Conservation (phyloP, 2,329 filamentous ascomycete species). For the Trichoderma aggressivum region DNA sequence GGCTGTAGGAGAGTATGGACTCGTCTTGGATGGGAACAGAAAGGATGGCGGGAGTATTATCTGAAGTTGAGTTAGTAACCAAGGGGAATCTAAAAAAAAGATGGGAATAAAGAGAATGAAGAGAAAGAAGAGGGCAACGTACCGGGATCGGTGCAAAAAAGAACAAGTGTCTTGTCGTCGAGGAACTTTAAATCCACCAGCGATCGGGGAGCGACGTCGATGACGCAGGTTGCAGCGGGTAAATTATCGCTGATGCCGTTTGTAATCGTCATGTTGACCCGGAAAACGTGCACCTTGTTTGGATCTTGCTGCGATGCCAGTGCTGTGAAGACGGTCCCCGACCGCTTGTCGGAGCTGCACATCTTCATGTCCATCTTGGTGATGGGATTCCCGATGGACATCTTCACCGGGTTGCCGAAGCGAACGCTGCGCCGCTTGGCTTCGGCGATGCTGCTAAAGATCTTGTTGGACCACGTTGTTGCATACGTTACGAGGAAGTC, state of each 20-base stretch:
- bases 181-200: slow-evolving; percentile 66
- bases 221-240: slow-evolving; percentile 36
- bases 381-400: slow-evolving; percentile 44
- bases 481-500: slow-evolving; percentile 61
- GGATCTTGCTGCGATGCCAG: slow-evolving; percentile 38
- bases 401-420: slow-evolving; percentile 54
- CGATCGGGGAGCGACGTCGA: slow-evolving; percentile 42
- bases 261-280: slow-evolving; percentile 47
- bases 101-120: neutral
- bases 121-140: slow-evolving; percentile 6
- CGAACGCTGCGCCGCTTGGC: slow-evolving; percentile 66
- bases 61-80: slow-evolving; percentile 20
- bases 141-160: slow-evolving; percentile 51
- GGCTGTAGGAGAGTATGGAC: slow-evolving; percentile 35
- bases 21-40: slow-evolving; percentile 37
- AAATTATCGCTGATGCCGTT: slow-evolving; percentile 56
- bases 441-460: slow-evolving; percentile 67
- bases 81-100: neutral
- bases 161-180: slow-evolving; percentile 56
- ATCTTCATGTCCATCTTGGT: slow-evolving; percentile 58
- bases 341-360: slow-evolving; percentile 34
- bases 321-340: slow-evolving; percentile 39
- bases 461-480: slow-evolving; percentile 52
- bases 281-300: slow-evolving; percentile 54
- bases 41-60: slow-evolving; percentile 29